Evolutionary conservation across 331 rosid genomes (phyloP).

Genomic region (Rhamnella rubrinervis): DNA sequence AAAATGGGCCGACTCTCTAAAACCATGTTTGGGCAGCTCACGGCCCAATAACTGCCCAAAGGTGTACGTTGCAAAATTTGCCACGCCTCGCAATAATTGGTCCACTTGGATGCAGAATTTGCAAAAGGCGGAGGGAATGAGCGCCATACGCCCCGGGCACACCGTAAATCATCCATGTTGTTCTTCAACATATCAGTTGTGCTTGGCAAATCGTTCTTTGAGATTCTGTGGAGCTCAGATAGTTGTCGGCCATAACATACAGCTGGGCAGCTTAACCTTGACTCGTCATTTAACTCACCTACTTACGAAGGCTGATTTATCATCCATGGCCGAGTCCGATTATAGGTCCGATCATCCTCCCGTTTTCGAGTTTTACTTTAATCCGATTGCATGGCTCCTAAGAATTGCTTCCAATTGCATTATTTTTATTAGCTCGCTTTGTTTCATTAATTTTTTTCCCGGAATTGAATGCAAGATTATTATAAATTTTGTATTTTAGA

Average conservation of each 20-base stretch:
- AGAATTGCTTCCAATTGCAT: background rate
- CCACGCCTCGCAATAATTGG: background rate
- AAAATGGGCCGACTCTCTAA: too few species aligned
- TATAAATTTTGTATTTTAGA: background rate
- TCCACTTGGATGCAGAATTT: background rate
- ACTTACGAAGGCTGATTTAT: slow-evolving; percentile 24
- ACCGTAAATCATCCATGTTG: background rate
- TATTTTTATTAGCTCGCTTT: background rate
- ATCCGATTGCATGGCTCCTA: background rate
- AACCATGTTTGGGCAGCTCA: too few species aligned
- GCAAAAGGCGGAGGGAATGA: background rate
- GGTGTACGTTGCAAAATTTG: too few species aligned
- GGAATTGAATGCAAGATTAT: background rate
- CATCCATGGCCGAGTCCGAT: slow-evolving; percentile 34
- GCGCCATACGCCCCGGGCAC: background rate
- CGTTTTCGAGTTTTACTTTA: background rate
- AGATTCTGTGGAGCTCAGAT: background rate
- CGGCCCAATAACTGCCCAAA: too few species aligned
- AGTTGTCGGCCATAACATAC: background rate
- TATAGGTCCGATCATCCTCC: slow-evolving; percentile 40
- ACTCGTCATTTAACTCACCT: slow-evolving; percentile 13
- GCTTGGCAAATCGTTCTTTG: background rate
- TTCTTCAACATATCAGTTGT: background rate
- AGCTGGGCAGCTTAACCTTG: background rate
- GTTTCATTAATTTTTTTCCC: background rate